phyloP scores from a whole-genome alignment of 2,329 filamentous ascomycete genomes.

The Cyphellophora attinorum region DNA sequence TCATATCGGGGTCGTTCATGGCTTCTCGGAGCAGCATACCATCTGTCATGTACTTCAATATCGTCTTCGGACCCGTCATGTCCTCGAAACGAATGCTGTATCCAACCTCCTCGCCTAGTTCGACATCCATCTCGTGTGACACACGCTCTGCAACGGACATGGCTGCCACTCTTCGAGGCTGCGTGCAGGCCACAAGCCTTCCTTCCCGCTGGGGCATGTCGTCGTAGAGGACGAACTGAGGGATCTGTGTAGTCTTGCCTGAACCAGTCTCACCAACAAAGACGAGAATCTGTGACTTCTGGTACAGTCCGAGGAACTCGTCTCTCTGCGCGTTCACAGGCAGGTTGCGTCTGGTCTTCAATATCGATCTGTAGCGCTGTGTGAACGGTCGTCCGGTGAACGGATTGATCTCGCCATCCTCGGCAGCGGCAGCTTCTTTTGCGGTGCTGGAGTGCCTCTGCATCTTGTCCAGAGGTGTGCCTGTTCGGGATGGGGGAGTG shows the following conservation, averaged over 20 bases:
- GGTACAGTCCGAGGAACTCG: constrained; percentile 89
- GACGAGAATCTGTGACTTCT: constrained; percentile 88
- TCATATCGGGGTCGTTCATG: constrained; percentile 88
- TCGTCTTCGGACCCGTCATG: constrained; percentile 75
- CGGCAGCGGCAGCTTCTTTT: constrained; percentile 59
- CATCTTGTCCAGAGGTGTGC: constrained; percentile 54
- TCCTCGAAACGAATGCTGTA: constrained; percentile 99
- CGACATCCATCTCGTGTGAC: constrained; percentile 90
- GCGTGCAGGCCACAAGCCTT: constrained; percentile 94
- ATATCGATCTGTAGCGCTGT: constrained; percentile 78
- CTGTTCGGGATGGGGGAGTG: constrained; percentile 25
- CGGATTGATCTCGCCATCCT: constrained; percentile 74
- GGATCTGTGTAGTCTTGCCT: constrained; percentile 98
- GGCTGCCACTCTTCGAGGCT: constrained; percentile 92
- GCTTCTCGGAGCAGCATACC: constrained; percentile 96
- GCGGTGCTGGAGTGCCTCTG: constrained; percentile 74
- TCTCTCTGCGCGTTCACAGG: constrained; percentile 88
- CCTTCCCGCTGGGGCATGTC: constrained; percentile 77
- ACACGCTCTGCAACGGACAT: constrained; percentile 99
- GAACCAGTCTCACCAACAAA: constrained; percentile 99
- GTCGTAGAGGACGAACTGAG: constrained; percentile 95
- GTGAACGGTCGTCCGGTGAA: constrained; percentile 74
- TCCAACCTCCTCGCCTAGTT: constrained; percentile 85
- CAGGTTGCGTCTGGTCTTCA: constrained; percentile 72
- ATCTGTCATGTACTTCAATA: constrained; percentile 99